Base-by-base conservation (phyloP, 176 grass and related monocot species). In the bread wheat (Triticum aestivum) region DNA sequence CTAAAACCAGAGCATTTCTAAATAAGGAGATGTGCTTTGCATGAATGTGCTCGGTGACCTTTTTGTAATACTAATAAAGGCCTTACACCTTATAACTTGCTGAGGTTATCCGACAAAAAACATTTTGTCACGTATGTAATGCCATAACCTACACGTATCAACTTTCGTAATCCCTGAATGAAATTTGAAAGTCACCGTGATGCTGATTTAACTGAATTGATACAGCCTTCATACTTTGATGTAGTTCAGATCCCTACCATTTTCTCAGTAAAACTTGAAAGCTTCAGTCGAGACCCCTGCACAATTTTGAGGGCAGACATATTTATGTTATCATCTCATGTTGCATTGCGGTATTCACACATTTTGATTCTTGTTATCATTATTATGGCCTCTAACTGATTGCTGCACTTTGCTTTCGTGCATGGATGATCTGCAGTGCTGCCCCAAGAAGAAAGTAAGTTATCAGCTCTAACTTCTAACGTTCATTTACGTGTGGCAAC, bases 381-480 rank as follows among this genome's bases (percentile, higher is more conserved):
- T 68, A 84, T 81, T 64, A 65, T 83, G 63, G 78, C 79, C 61
- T 81, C 70, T 77, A 77, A 83, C 83, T 88, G 27, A 87, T 75
- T 80, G 90, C 15, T 88, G 78, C 56, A 39, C 59, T 62, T 84
- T 87, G 37, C 88, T 82, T 88, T 63, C 67, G 51, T 87, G 65
- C 64, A 79, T 83, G 86, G 79, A 75, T 73, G 62, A 87, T 90
- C 78, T 83, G 11, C 92, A 99, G 97, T 92, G 38, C 92, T 99
- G 67, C 94, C 94, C 29, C 90, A 94, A 81, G 97, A 99, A 94
- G 93, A 92, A 96, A 99, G 97, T 99, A 96, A 99, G 97, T 42
- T 84, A 47, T 69, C 15, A 26, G 12, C 54, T 93, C 58, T 44
- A 66, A 65, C 41, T 34, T 82, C 30, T 76, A 65, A 44, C 6